These are phyloP conservation scores for Pulveroboletus ravenelii DNA, from an alignment of 768 basidiomycete species.

Conservation along the genomic window DNA sequence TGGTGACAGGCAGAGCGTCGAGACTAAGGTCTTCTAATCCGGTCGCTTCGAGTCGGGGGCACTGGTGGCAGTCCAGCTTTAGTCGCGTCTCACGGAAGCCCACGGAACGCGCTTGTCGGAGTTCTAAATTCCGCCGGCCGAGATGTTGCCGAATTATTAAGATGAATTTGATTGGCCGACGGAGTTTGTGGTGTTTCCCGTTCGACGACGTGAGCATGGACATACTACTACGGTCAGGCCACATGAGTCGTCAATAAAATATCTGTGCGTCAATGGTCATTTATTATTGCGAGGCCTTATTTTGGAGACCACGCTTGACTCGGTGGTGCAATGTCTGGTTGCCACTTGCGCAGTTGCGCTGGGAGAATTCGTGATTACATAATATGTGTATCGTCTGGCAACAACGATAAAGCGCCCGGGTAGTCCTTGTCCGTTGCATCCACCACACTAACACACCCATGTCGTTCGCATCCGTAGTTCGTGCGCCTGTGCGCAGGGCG, in stretches of 20 bases:
- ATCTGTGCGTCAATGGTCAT: too few relatives aligned
- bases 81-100: too few relatives aligned
- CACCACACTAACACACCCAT: constrained; percentile 33
- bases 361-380: constrained; percentile 13
- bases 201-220: too few relatives aligned
- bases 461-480: constrained; percentile 50
- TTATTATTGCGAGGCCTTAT: not conserved
- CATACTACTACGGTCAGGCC: too few relatives aligned
- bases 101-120: not conserved
- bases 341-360: not conserved
- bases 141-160: not conserved
- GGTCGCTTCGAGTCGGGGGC: too few relatives aligned
- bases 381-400: not conserved
- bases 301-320: too few relatives aligned
- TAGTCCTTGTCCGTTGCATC: not conserved
- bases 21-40: too few relatives aligned
- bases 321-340: too few relatives aligned
- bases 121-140: not conserved
- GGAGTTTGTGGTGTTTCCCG: not conserved
- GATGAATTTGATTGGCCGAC: not conserved
- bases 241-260: not conserved
- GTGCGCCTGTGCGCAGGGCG: constrained; percentile 46
- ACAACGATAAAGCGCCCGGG: not conserved
- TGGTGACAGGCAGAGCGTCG: too few relatives aligned
- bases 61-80: too few relatives aligned